These are phyloP conservation scores for Durotheca rogersii DNA, from an alignment of 495 filamentous ascomycete species.

Conservation along the genomic window DNA sequence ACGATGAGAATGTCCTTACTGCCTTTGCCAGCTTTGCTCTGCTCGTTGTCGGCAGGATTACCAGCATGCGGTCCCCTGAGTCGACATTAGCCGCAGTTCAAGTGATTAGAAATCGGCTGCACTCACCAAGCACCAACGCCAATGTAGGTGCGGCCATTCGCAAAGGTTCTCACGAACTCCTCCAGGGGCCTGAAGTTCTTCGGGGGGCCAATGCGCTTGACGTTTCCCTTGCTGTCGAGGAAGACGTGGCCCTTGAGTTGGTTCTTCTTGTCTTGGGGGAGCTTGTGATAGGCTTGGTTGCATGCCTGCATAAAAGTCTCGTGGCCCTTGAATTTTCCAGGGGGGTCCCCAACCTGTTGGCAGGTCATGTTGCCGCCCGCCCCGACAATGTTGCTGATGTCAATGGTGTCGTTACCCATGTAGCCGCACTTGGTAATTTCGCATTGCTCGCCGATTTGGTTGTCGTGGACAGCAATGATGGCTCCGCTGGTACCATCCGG, in stretches of 20 bases:
- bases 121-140: slow-evolving; percentile 45
- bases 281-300: slow-evolving; percentile 36
- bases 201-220: slow-evolving; percentile 40
- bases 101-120: slow-evolving; percentile 1
- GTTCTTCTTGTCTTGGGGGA: slow-evolving; percentile 31
- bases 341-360: slow-evolving; percentile 40
- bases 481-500: slow-evolving; percentile 39
- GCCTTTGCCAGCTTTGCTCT: slow-evolving; percentile 39
- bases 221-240: slow-evolving; percentile 36
- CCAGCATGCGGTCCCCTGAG: slow-evolving; percentile 27
- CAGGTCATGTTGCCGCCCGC: slow-evolving; percentile 47
- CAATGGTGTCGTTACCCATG: slow-evolving; percentile 43
- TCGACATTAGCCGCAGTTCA: slow-evolving; percentile 12
- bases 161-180: slow-evolving; percentile 41
- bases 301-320: slow-evolving; percentile 45
- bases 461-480: slow-evolving; percentile 44
- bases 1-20: slow-evolving; percentile 42
- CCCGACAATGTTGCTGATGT: slow-evolving; percentile 44
- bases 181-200: slow-evolving; percentile 41
- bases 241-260: slow-evolving; percentile 37
- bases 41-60: slow-evolving; percentile 31
- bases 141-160: slow-evolving; percentile 45
- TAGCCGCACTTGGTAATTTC: slow-evolving; percentile 44
- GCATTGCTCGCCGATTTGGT: slow-evolving; percentile 43
- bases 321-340: slow-evolving; percentile 40